Percentiles rank a stretch among this genome's conserved stretches.
These are phyloP conservation scores for Boletellus emodensis DNA, from an alignment of 768 basidiomycete species.

Conservation along the genomic window DNA sequence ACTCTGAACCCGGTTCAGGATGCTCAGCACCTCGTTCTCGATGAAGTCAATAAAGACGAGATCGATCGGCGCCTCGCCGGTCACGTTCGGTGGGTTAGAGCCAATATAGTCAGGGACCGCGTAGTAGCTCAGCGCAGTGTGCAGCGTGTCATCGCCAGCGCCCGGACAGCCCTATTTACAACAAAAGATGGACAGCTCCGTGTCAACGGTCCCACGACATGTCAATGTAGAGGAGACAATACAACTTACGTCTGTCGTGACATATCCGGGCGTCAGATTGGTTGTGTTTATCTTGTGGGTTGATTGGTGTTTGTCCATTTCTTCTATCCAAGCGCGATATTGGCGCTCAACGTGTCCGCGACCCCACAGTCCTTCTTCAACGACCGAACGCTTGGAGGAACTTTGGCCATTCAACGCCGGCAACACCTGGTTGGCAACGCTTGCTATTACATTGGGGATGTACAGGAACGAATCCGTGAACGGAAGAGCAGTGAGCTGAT, in stretches of 20 bases:
- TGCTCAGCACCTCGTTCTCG: conserved; percentile 43
- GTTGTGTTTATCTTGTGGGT: conserved; percentile 32
- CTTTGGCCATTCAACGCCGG: conserved; percentile 42
- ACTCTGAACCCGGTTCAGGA: conserved; percentile 55
- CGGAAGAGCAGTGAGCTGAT: conserved; percentile 76
- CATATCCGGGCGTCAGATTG: conserved; percentile 63
- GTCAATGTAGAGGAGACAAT: background rate
- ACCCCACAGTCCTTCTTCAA: no score
- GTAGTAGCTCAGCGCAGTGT: conserved; percentile 58
- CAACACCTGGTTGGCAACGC: conserved; percentile 51
- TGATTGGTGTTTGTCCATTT: conserved; percentile 42
- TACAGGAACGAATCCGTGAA: conserved; percentile 54
- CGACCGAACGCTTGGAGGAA: no score
- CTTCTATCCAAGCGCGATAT: conserved; percentile 41
- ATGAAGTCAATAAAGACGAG: conserved; percentile 78
- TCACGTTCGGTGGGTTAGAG: conserved; percentile 48
- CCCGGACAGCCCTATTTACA: conserved; percentile 58
- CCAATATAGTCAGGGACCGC: conserved; percentile 54
- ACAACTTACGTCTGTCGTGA: conserved; percentile 58
- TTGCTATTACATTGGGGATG: conserved; percentile 50
- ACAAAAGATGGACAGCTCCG: no score
- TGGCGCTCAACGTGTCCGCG: conserved; percentile 40
- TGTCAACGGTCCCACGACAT: no score
- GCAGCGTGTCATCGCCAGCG: conserved; percentile 68
- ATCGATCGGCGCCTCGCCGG: conserved; percentile 54